Evolutionary conservation across 164 flowering plant genomes (phyloP).

Genomic region (Litsea cubeba): DNA sequence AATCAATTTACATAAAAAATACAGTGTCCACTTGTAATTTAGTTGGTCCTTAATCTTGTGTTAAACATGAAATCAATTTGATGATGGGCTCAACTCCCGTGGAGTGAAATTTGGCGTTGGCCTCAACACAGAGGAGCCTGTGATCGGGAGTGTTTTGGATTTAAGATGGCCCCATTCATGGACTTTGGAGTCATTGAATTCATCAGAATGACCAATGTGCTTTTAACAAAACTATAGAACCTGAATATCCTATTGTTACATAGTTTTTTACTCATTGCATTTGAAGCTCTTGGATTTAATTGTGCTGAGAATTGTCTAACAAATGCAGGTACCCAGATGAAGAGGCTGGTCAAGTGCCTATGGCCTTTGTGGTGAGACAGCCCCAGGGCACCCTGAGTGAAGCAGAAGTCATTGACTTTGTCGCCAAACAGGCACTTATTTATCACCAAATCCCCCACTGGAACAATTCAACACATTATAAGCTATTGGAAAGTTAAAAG

Average conservation of each 20-base stretch:
- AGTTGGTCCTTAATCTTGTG: too few relatives aligned
- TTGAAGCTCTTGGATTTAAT: neutral
- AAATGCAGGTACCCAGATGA: conserved; percentile 27
- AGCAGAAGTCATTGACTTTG: conserved; percentile 22
- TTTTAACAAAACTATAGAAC: neutral
- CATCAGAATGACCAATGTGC: neutral
- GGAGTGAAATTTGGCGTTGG: too few relatives aligned
- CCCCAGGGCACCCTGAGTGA: conserved; percentile 22
- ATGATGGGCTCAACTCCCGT: too few relatives aligned
- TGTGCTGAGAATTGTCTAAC: neutral
- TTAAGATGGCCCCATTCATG: too few relatives aligned
- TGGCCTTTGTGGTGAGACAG: conserved; percentile 32
- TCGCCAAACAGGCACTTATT: conserved; percentile 26
- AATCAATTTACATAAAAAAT: too few relatives aligned
- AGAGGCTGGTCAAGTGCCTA: conserved; percentile 37
- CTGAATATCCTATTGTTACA: neutral
- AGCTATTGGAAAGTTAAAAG: neutral
- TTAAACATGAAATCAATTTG: too few relatives aligned
- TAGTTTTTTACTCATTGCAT: neutral
- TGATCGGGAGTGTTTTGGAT: too few relatives aligned
- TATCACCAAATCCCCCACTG: neutral
- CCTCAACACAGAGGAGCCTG: too few relatives aligned
- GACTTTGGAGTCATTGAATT: too few relatives aligned
- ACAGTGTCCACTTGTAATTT: too few relatives aligned
- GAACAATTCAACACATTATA: neutral